These are phyloP conservation scores for Colletotrichum scovillei DNA, from an alignment of 2,329 filamentous ascomycete species.

Conservation along the genomic window DNA sequence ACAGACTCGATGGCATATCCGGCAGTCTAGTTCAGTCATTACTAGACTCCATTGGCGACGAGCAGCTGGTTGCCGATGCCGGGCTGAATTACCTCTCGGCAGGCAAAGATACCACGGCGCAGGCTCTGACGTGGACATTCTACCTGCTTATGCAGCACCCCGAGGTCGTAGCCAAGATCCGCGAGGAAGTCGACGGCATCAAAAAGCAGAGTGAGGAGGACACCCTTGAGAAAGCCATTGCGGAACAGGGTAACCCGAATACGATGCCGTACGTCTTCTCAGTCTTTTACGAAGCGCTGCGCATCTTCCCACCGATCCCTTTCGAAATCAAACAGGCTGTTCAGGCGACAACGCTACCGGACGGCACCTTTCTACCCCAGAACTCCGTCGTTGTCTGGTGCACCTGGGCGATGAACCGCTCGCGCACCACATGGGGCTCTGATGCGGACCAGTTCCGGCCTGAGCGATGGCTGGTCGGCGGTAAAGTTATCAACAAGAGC, in stretches of 20 bases:
- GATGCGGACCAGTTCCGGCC: conserved; percentile 68
- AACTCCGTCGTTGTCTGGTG: conserved; percentile 71
- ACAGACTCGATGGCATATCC: conserved; percentile 53
- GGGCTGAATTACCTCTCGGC: conserved; percentile 75
- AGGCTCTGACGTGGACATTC: conserved; percentile 73
- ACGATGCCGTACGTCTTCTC: conserved; percentile 68
- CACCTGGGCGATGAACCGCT: conserved; percentile 73
- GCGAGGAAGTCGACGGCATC: conserved; percentile 50
- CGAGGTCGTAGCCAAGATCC: conserved; percentile 51
- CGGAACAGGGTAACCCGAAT: conserved; percentile 45
- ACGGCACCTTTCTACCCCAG: conserved; percentile 68
- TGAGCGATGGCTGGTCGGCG: conserved; percentile 64
- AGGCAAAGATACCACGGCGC: conserved; percentile 72
- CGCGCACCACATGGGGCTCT: conserved; percentile 64
- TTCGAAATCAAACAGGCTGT: conserved; percentile 74
- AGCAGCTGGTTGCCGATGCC: conserved; percentile 70
- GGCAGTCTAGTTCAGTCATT: conserved; percentile 71
- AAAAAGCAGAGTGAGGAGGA: conserved; percentile 31
- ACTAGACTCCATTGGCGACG: conserved; percentile 65
- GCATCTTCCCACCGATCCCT: conserved; percentile 73
- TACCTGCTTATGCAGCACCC: conserved; percentile 69
- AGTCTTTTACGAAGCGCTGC: conserved; percentile 70
- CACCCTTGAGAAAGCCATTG: conserved; percentile 44
- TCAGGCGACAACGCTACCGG: conserved; percentile 63
- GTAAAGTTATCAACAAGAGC: conserved; percentile 53